phyloP scores from a whole-genome alignment of 805 yeast species.

The Blastobotrys peoriensis region DNA sequence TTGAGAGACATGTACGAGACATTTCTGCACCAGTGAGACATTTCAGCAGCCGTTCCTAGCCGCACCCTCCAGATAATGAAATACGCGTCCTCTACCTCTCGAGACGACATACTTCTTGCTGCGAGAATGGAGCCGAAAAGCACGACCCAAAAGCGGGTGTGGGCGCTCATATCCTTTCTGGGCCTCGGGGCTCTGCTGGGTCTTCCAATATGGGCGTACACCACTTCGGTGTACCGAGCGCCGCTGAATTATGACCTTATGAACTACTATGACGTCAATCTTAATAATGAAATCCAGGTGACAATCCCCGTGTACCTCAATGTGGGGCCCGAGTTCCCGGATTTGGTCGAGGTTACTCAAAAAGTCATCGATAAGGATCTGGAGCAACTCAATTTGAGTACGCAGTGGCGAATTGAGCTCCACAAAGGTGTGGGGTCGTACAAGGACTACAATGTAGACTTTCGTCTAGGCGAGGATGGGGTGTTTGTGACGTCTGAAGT shows the following conservation, averaged over 20 bases:
- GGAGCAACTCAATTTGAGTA: slow-evolving; percentile 13
- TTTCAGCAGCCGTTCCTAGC: no score
- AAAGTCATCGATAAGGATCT: slow-evolving; percentile 41
- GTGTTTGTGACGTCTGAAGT: slow-evolving; percentile 41
- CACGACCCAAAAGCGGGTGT: neutral
- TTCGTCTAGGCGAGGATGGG: slow-evolving; percentile 34
- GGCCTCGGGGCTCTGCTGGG: slow-evolving; percentile 37
- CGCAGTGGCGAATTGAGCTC: slow-evolving; percentile 28
- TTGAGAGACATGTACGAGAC: no score
- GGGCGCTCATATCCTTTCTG: neutral
- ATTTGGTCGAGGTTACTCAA: slow-evolving; percentile 52
- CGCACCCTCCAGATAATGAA: no score
- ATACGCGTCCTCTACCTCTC: no score
- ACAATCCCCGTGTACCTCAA: slow-evolving; percentile 27
- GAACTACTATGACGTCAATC: slow-evolving; percentile 26
- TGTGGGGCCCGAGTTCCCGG: slow-evolving; percentile 56
- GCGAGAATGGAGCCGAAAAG: neutral
- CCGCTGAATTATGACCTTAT: slow-evolving; percentile 47
- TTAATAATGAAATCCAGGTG: slow-evolving; percentile 23
- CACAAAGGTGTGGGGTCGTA: slow-evolving; percentile 20
- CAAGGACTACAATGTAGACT: slow-evolving; percentile 36
- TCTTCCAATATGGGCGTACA: slow-evolving; percentile 51
- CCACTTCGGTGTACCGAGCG: slow-evolving; percentile 61
- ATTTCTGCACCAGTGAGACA: no score
- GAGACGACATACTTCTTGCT: no score